phyloP scores from a whole-genome alignment of 2,329 filamentous ascomycete species.

The Escovopsis weberi region DNA sequence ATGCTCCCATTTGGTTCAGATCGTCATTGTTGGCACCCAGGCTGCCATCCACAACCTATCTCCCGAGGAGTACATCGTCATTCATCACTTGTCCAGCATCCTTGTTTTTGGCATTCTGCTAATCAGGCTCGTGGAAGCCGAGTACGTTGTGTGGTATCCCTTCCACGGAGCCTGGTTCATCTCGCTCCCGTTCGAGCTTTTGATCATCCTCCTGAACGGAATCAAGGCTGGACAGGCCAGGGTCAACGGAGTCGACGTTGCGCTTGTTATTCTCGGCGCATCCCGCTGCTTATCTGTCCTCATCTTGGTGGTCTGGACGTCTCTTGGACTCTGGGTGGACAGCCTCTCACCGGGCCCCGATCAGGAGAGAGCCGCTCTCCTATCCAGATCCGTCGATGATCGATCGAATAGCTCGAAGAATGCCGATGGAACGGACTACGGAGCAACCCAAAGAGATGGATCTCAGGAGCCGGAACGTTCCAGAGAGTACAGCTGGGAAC shows the following conservation, averaged over 20 bases:
- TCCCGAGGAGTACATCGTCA: constrained; percentile 31
- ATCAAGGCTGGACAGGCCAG: constrained; percentile 1
- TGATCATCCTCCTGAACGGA: constrained; percentile 21
- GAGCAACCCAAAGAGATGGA: constrained; percentile 23
- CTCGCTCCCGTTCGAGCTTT: constrained; percentile 40
- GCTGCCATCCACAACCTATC: constrained; percentile 5
- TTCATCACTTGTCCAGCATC: constrained; percentile 46
- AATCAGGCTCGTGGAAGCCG: constrained; percentile 35
- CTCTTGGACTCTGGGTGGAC: constrained; percentile 14
- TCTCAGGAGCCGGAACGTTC: constrained; percentile 24
- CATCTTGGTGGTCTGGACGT: constrained; percentile 15
- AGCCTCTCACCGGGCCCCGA: constrained; percentile 22
- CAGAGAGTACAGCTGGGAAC: constrained; percentile 40
- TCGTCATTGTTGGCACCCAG: constrained; percentile 21
- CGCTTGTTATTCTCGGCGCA: constrained; percentile 10
- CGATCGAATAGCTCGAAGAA: constrained; percentile 1
- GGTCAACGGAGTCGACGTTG: constrained; percentile 9
- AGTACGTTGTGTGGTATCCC: constrained; percentile 44
- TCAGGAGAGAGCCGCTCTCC: constrained; percentile 43
- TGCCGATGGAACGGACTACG: constrained; percentile 22
- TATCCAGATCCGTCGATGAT: constrained; percentile 21
- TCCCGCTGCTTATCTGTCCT: constrained; percentile 13
- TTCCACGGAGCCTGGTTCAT: constrained; percentile 49
- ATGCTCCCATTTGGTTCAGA: constrained; percentile 33
- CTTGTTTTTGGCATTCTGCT: constrained; percentile 50